Evolutionary conservation across 2,329 filamentous ascomycete species (phyloP).

Genomic region (Eurotiales sp.): DNA sequence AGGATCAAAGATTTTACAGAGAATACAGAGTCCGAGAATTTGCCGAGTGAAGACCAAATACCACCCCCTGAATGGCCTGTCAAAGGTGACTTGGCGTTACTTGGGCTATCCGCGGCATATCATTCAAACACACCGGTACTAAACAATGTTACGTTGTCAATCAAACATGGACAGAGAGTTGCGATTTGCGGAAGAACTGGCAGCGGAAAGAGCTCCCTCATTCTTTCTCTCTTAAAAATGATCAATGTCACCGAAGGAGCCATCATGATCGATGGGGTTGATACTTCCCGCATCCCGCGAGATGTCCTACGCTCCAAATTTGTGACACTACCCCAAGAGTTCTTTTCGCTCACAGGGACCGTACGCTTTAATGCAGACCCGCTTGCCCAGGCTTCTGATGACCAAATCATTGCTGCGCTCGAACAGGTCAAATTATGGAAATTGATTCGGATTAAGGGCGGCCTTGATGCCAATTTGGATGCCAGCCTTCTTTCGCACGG

Average conservation of each 20-base stretch:
- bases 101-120: conserved; percentile 7
- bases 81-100: conserved; percentile 41
- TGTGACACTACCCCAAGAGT: background rate
- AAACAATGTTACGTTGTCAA: background rate
- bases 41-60: conserved; percentile 35
- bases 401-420: conserved; percentile 31
- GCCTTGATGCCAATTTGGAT: conserved; percentile 41
- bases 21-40: conserved; percentile 43
- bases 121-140: background rate
- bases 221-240: conserved; percentile 23
- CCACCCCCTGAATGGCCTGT: conserved; percentile 42
- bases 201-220: conserved; percentile 42
- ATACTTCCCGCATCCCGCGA: background rate
- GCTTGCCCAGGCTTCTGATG: background rate
- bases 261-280: background rate
- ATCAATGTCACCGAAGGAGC: background rate
- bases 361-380: background rate
- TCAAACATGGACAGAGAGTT: conserved; percentile 1
- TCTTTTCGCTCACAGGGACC: background rate
- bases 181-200: conserved; percentile 3
- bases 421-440: conserved; percentile 35
- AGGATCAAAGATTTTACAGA: conserved; percentile 52
- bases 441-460: conserved; percentile 18
- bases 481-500: conserved; percentile 52
- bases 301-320: background rate